Evolutionary conservation across 1,139 yeast genomes (phyloP), one percentile per base, ranked within the genome.

Genomic region (Scheffersomyces illinoinensis): DNA sequence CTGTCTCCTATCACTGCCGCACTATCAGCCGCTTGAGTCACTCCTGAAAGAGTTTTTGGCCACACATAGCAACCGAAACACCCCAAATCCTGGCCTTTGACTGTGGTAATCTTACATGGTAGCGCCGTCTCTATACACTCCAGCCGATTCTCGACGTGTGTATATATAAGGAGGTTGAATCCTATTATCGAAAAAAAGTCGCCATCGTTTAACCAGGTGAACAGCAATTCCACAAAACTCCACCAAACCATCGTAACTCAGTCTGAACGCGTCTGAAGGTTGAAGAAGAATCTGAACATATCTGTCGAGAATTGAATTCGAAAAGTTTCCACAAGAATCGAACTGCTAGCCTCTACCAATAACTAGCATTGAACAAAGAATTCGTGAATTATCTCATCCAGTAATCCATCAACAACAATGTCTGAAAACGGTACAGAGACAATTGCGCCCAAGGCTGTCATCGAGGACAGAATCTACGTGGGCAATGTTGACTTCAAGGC

Each of bases 401-500:
- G 43, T 17, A 33, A 33, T 33, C 43, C 43, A 33, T 33, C 43
- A 33, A 10, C 43, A 33, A 33, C 17, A 33, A 33, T 33, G 43
- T 33, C 43, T 33, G 43, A 33, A 33, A 33, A 33, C 43, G 43
- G 43, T 10, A 33, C 43, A 33, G 43, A 33, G 17, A 8, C 43
- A 33, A 53, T 53, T 53, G 56, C 62, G 18, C 57, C 63, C 24
- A 74, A 75, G 63, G 72, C 73, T 57, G 66, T 73, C 55, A 76
- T 78, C 67, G 81, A 76, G 68, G 79, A 77, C 54, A 79, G 84
- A 76, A 72, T 79, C 63, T 69, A 67, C 61, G 57, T 86, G 59
- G 85, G 86, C 58, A 86, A 86, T 66, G 82, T 86, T 61, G 84
- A 84, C 68, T 85, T 76, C 69, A 72, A 78, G 55, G 83, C 88